Evolutionary conservation across 106 monocot species (phyloP).

Genomic region (Platanthera zijinensis): DNA sequence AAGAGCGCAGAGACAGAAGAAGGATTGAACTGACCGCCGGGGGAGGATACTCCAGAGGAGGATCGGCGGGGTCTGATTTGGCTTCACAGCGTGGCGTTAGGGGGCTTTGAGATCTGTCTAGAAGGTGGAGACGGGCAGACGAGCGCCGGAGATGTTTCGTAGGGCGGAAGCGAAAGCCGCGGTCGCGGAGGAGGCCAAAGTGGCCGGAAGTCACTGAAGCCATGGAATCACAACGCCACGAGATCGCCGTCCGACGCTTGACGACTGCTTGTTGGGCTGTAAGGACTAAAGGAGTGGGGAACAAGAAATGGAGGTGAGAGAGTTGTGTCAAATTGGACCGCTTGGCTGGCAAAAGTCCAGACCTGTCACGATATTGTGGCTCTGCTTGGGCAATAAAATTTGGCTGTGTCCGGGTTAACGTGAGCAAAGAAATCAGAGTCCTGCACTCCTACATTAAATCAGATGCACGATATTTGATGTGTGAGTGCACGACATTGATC

Average conservation of each 20-base stretch:
- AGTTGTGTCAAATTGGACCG: no score
- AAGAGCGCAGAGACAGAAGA: neutral
- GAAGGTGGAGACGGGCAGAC: neutral
- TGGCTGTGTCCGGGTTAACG: no score
- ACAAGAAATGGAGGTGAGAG: no score
- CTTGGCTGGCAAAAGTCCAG: no score
- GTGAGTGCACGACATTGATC: no score
- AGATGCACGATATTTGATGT: no score
- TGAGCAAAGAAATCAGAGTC: no score
- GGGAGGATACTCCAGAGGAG: neutral
- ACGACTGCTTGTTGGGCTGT: no score
- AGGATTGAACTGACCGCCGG: neutral
- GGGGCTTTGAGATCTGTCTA: neutral
- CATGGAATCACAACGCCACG: neutral
- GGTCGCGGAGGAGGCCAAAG: neutral
- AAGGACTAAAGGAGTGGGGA: no score
- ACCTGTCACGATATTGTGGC: no score
- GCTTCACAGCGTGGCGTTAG: neutral
- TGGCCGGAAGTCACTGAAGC: neutral
- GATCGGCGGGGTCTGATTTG: neutral
- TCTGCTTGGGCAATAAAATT: no score
- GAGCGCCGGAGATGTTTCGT: neutral
- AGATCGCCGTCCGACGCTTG: neutral
- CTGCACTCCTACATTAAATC: no score
- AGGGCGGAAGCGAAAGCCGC: neutral